These are phyloP conservation scores for Sugiyamaella paludigena DNA, from an alignment of 1,139 yeast genomes.

Conservation along the genomic window DNA sequence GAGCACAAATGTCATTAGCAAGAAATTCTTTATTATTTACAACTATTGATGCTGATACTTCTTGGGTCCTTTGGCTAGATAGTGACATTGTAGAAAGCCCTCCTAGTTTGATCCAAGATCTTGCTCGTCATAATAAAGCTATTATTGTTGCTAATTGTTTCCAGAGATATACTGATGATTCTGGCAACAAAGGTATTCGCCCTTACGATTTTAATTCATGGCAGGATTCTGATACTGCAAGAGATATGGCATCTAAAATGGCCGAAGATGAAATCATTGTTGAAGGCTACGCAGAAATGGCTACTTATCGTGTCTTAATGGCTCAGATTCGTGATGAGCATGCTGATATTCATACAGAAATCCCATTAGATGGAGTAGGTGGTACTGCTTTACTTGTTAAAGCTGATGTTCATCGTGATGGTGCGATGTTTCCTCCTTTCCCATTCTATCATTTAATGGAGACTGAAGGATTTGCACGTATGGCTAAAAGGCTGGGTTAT, in stretches of 20 bases:
- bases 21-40: conserved; percentile 88
- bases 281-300: conserved; percentile 86
- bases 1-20: conserved; percentile 89
- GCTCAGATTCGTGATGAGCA: conserved; percentile 74
- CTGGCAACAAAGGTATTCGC: conserved; percentile 58
- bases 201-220: conserved; percentile 96
- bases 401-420: conserved; percentile 97
- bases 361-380: conserved; percentile 94
- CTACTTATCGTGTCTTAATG: conserved; percentile 95
- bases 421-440: conserved; percentile 98
- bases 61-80: conserved; percentile 96
- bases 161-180: conserved; percentile 66
- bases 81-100: conserved; percentile 93
- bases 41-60: conserved; percentile 82
- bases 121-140: conserved; percentile 83
- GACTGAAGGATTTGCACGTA: conserved; percentile 97
- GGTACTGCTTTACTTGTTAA: conserved; percentile 92
- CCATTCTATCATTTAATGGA: conserved; percentile 95
- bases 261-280: conserved; percentile 86
- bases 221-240: conserved; percentile 89
- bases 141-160: conserved; percentile 89
- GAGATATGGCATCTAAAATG: conserved; percentile 66
- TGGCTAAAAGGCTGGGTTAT: conserved; percentile 94
- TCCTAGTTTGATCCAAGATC: conserved; percentile 72
- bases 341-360: conserved; percentile 56